These are phyloP conservation scores for Sclerotiophoma versabilis DNA, from an alignment of 2,329 filamentous ascomycete species.

Conservation along the genomic window DNA sequence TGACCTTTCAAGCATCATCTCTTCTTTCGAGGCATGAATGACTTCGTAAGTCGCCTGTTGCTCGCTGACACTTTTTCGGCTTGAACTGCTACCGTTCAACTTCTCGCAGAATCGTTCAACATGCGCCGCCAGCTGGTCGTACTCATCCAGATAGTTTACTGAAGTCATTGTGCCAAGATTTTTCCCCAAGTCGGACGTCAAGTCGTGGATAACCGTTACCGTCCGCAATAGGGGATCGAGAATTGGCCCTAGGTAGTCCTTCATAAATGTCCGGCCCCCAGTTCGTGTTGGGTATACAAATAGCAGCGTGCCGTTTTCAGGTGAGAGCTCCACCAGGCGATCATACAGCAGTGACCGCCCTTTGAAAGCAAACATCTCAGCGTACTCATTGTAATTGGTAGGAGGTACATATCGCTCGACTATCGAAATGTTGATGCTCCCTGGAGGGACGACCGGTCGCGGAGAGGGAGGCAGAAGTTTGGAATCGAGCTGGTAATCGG, in stretches of 20 bases:
- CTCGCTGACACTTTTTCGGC: slow-evolving; percentile 36
- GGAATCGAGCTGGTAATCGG: slow-evolving; percentile 64
- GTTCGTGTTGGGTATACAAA: slow-evolving; percentile 68
- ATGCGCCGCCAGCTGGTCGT: slow-evolving; percentile 56
- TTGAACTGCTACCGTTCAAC: slow-evolving; percentile 41
- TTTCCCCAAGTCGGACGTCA: slow-evolving; percentile 64
- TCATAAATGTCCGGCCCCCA: slow-evolving; percentile 65
- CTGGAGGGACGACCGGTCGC: slow-evolving; percentile 65
- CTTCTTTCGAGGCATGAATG: slow-evolving; percentile 60
- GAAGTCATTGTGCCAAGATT: slow-evolving; percentile 63
- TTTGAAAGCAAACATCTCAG: slow-evolving; percentile 62
- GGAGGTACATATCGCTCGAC: slow-evolving; percentile 72
- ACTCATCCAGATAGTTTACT: slow-evolving; percentile 62
- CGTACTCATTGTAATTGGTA: slow-evolving; percentile 64
- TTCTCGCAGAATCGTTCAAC: slow-evolving; percentile 39
- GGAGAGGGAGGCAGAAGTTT: slow-evolving; percentile 60
- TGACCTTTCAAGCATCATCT: slow-evolving; percentile 58
- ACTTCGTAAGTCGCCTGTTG: slow-evolving; percentile 52
- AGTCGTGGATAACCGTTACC: slow-evolving; percentile 64
- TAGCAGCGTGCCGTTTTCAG: slow-evolving; percentile 63
- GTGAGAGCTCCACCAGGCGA: slow-evolving; percentile 66
- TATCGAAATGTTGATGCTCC: slow-evolving; percentile 66
- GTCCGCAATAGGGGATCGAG: slow-evolving; percentile 67
- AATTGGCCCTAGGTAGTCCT: slow-evolving; percentile 66
- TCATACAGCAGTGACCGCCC: slow-evolving; percentile 66